A percentile compares a stretch with the other conserved stretches of the same genome.
phyloP scores from a whole-genome alignment of 192 early-diverging fungal genomes.

The Chytriomyces sp. region DNA sequence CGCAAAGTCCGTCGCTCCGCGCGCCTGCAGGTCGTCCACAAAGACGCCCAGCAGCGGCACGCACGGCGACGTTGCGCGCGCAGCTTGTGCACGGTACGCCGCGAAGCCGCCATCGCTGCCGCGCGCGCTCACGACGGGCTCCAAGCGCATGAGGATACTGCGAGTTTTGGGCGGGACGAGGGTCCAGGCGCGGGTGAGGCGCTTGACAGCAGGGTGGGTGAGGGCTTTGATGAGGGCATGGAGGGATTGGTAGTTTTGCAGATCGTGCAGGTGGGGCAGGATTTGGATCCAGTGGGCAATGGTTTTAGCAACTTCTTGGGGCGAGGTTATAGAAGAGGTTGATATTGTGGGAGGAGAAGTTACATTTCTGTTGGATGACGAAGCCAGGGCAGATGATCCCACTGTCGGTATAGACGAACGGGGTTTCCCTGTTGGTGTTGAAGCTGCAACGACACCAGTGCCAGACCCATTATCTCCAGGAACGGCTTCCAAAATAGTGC shows the following conservation, averaged over 20 bases:
- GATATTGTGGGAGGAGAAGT: background rate
- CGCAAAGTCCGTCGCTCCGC: background rate
- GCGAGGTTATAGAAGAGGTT: background rate
- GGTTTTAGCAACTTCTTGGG: background rate
- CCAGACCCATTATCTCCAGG: background rate
- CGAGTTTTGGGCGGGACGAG: background rate
- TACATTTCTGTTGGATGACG: background rate
- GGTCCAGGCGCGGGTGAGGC: background rate
- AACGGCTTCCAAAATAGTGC: background rate
- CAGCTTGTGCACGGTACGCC: background rate
- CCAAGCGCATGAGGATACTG: background rate
- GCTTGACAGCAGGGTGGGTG: slow-evolving; percentile 1
- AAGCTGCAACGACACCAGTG: too few relatives aligned
- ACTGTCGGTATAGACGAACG: background rate
- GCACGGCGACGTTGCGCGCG: background rate
- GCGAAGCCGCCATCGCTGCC: background rate
- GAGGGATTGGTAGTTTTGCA: slow-evolving; percentile 14
- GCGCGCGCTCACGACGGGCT: background rate
- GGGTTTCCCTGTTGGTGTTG: too few relatives aligned
- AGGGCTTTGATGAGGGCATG: slow-evolving; percentile 11
- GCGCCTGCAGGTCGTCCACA: slow-evolving; percentile 8
- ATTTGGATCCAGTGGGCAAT: slow-evolving; percentile 22
- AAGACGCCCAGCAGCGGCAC: slow-evolving; percentile 16
- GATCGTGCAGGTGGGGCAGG: background rate
- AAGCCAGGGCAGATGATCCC: background rate